Conservation (phyloP, 2,329 filamentous ascomycete species). For the Fusarium euwallaceae region DNA sequence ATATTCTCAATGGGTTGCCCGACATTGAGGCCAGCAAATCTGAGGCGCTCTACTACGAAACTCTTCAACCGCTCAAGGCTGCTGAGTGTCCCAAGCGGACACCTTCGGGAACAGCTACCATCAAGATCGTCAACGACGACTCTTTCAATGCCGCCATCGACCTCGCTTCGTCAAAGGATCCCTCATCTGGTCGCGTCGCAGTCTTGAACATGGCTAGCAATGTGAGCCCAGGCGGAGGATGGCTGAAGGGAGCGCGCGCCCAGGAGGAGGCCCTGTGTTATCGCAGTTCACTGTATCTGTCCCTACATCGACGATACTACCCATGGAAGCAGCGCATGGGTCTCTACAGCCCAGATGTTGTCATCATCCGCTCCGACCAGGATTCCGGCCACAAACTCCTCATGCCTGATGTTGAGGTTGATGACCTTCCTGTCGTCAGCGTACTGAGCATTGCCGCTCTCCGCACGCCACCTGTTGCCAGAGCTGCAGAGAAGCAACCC, state of each 20-base stretch:
- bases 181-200: slow-evolving; percentile 58
- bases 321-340: slow-evolving; percentile 63
- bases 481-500: slow-evolving; percentile 29
- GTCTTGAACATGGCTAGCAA: slow-evolving; percentile 77
- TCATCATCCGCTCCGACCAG: slow-evolving; percentile 68
- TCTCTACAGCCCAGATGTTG: slow-evolving; percentile 71
- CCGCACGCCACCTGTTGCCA: slow-evolving; percentile 53
- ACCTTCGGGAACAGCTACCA: slow-evolving; percentile 45
- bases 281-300: slow-evolving; percentile 67
- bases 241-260: slow-evolving; percentile 70
- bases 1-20: slow-evolving; percentile 60
- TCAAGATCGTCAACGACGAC: slow-evolving; percentile 69
- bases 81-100: slow-evolving; percentile 58
- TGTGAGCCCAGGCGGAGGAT: slow-evolving; percentile 71
- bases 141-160: slow-evolving; percentile 68
- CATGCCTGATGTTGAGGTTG: slow-evolving; percentile 47
- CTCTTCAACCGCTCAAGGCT: slow-evolving; percentile 55
- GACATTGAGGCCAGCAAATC: slow-evolving; percentile 54
- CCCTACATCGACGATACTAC: slow-evolving; percentile 64
- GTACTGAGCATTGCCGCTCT: slow-evolving; percentile 73
- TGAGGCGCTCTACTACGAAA: slow-evolving; percentile 53
- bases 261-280: slow-evolving; percentile 80
- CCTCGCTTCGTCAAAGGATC: slow-evolving; percentile 47
- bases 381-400: slow-evolving; percentile 62
- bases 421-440: slow-evolving; percentile 64